Evolutionary conservation across 2,329 filamentous ascomycete species (phyloP).

Genomic region (Fusarium falciforme): DNA sequence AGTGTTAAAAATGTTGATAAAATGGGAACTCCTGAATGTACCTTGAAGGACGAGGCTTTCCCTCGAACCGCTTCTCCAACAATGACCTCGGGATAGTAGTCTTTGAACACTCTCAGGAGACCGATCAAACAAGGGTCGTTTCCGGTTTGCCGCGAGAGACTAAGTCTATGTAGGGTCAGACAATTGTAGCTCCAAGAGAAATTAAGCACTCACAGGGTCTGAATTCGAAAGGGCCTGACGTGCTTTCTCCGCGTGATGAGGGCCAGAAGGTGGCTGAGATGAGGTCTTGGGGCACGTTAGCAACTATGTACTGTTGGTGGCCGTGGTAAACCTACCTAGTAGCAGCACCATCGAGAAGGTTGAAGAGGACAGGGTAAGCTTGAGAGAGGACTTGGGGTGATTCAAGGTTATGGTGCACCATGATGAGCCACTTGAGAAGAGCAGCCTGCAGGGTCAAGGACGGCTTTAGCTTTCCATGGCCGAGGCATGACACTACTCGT

Average conservation of each 20-base stretch:
- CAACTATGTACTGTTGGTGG: not conserved
- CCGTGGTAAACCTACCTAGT: conserved; percentile 65
- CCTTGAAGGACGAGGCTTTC: conserved; percentile 71
- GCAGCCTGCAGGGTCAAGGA: conserved; percentile 76
- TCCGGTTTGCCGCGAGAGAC: conserved; percentile 69
- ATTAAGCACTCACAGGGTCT: conserved; percentile 68
- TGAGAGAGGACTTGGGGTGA: conserved; percentile 72
- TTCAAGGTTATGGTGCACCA: conserved; percentile 78
- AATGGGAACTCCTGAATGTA: conserved; percentile 37
- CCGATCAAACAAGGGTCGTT: conserved; percentile 81
- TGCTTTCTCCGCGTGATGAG: conserved; percentile 84
- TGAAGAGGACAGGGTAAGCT: conserved; percentile 82
- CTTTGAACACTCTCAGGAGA: conserved; percentile 85
- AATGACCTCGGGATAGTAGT: conserved; percentile 91
- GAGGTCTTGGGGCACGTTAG: conserved; percentile 56
- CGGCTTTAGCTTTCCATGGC: conserved; percentile 81
- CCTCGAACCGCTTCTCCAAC: conserved; percentile 74
- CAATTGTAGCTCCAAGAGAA: not conserved
- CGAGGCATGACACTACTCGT: conserved; percentile 77
- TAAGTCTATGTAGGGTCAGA: conserved; percentile 56
- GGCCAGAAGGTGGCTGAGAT: conserved; percentile 81
- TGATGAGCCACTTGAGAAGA: conserved; percentile 81
- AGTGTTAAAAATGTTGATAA: conserved; percentile 21
- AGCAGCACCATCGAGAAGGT: conserved; percentile 82
- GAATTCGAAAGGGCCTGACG: conserved; percentile 85